phyloP scores from a whole-genome alignment of 2,329 filamentous ascomycete species.

The Ploettnerulaceae sp. region DNA sequence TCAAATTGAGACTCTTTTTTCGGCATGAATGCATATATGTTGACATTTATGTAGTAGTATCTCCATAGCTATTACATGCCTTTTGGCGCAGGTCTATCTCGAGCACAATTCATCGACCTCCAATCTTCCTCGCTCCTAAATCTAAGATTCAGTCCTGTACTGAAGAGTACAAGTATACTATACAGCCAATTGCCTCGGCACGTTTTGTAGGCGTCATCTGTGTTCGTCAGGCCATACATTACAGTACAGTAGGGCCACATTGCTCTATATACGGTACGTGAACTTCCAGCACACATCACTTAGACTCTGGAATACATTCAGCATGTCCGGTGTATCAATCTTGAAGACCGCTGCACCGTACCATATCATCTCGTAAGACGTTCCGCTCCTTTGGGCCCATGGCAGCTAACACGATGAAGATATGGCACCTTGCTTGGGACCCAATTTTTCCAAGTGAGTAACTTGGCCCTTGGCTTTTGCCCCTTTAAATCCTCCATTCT shows the following conservation, averaged over 20 bases:
- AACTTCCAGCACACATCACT: not conserved
- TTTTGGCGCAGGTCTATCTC: too few species aligned
- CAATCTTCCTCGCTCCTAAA: too few species aligned
- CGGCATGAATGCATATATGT: not conserved
- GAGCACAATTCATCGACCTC: too few species aligned
- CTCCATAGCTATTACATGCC: too few species aligned
- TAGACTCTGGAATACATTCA: constrained; percentile 4
- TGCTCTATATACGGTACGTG: not conserved
- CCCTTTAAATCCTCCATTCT: too few species aligned
- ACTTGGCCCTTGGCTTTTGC: too few species aligned
- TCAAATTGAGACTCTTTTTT: not conserved
- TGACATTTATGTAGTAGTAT: not conserved
- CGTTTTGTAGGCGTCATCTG: constrained; percentile 10
- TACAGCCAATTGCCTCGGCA: constrained; percentile 2
- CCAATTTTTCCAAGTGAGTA: constrained; percentile 73
- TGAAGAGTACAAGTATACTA: too few species aligned
- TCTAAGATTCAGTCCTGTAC: too few species aligned
- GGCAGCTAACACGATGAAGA: constrained; percentile 44
- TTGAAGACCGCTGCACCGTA: constrained; percentile 65
- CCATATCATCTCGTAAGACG: constrained; percentile 65
- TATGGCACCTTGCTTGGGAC: constrained; percentile 86
- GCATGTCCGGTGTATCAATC: constrained; percentile 35
- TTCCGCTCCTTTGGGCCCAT: not conserved
- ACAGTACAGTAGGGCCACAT: too few species aligned
- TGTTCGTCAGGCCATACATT: not conserved